Evolutionary conservation across 306 rosid species (phyloP).

Genomic region (Rosa multiflora): DNA sequence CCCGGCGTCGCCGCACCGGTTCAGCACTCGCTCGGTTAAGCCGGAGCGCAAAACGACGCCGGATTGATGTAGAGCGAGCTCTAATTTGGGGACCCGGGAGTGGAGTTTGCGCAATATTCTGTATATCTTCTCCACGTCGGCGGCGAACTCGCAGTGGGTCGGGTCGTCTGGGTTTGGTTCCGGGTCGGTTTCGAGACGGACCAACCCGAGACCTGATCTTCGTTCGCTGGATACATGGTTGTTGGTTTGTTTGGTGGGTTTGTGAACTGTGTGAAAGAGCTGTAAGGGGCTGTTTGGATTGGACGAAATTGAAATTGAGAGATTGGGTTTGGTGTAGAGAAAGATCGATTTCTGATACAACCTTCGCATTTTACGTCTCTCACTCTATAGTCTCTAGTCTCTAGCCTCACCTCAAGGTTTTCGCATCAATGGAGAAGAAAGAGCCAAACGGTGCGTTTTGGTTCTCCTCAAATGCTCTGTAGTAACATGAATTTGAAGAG

Average conservation of each 20-base stretch:
- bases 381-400: neutral
- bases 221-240: neutral
- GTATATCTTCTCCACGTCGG: constrained; percentile 70
- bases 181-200: constrained; percentile 34
- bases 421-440: too few relatives aligned
- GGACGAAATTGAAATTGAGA: constrained; percentile 13
- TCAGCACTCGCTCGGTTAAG: constrained; percentile 61
- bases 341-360: constrained; percentile 23
- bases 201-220: constrained; percentile 39
- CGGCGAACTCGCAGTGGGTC: constrained; percentile 53
- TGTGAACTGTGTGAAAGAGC: constrained; percentile 12
- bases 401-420: neutral
- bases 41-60: constrained; percentile 69
- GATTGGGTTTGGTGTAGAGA: constrained; percentile 22
- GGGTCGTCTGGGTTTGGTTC: constrained; percentile 16
- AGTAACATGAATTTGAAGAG: neutral
- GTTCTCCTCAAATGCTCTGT: neutral
- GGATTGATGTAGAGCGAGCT: constrained; percentile 72
- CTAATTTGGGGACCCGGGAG: constrained; percentile 73
- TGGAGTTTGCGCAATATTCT: constrained; percentile 68
- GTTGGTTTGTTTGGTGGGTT: neutral
- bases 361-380: constrained; percentile 38
- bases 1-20: constrained; percentile 84
- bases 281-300: constrained; percentile 20
- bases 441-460: neutral